Percentiles rank a stretch among this genome's conserved stretches.
Conservation (phyloP, 2,329 filamentous ascomycete genomes). For the Epichloe festucae region DNA sequence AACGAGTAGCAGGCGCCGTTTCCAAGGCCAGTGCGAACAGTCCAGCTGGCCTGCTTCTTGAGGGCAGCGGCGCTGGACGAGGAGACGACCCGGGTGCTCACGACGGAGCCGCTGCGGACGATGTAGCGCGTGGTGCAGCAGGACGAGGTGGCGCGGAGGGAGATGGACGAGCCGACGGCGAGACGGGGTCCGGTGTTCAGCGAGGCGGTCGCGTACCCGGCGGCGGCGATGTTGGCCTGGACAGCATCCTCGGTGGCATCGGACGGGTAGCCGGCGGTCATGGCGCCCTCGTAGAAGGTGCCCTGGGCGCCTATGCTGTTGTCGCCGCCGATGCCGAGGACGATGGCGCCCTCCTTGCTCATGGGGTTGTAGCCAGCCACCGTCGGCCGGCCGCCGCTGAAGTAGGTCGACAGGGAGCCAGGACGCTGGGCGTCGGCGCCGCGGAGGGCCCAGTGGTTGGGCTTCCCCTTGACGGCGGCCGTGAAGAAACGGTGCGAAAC, state of each 20-base stretch:
- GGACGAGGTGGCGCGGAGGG: slow-evolving; percentile 41
- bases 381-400: slow-evolving; percentile 40
- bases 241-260: slow-evolving; percentile 45
- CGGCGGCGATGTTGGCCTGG: slow-evolving; percentile 42
- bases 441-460: slow-evolving; percentile 45
- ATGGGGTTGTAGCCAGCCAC: slow-evolving; percentile 38
- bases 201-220: slow-evolving; percentile 14
- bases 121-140: slow-evolving; percentile 42
- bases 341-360: slow-evolving; percentile 51
- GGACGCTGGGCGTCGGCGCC: slow-evolving; percentile 40
- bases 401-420: slow-evolving; percentile 44
- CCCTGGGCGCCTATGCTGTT: slow-evolving; percentile 47
- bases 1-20: slow-evolving; percentile 48
- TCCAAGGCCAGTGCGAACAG: slow-evolving; percentile 39
- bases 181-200: slow-evolving; percentile 34
- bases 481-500: slow-evolving; percentile 44
- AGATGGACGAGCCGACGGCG: slow-evolving; percentile 35
- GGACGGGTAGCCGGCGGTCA: slow-evolving; percentile 48
- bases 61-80: slow-evolving; percentile 35
- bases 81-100: slow-evolving; percentile 42
- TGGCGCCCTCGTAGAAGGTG: slow-evolving; percentile 53
- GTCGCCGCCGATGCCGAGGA: slow-evolving; percentile 60
- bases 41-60: slow-evolving; percentile 40
- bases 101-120: slow-evolving; percentile 34
- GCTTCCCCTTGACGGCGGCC: slow-evolving; percentile 38